phyloP scores from a whole-genome alignment of 2,329 filamentous ascomycete species.

The Leptographium galeiforme region DNA sequence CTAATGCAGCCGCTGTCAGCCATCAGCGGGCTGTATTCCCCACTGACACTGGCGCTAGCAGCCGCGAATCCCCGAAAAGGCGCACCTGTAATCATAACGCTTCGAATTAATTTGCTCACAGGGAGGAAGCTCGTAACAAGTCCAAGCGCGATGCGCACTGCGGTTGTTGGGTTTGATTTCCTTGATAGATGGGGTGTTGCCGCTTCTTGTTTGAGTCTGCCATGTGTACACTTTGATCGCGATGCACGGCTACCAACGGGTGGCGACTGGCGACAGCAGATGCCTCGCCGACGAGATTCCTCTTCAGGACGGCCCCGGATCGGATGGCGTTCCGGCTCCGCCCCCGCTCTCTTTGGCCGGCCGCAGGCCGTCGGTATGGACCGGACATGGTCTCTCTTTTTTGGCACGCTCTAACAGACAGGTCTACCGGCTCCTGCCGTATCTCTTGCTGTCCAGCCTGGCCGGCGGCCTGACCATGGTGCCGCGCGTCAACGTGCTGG shows the following conservation, averaged over 20 bases:
- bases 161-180: neutral
- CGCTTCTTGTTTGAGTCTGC: neutral
- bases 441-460: neutral
- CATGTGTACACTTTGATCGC: too few species aligned
- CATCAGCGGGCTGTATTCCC: too few species aligned
- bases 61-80: too few species aligned
- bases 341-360: neutral
- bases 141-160: neutral
- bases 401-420: neutral
- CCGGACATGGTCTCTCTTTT: neutral
- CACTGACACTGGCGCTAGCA: too few species aligned
- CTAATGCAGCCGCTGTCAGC: neutral
- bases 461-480: neutral
- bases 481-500: neutral
- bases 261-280: neutral
- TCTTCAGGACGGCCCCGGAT: neutral
- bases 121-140: neutral
- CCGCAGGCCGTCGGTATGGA: neutral
- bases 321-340: neutral
- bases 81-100: too few species aligned
- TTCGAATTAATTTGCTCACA: too few species aligned
- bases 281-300: neutral
- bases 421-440: neutral
- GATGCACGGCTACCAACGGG: neutral
- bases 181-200: neutral